Base-by-base conservation (phyloP, 2,329 filamentous ascomycete species). In the Alternaria longipes region DNA sequence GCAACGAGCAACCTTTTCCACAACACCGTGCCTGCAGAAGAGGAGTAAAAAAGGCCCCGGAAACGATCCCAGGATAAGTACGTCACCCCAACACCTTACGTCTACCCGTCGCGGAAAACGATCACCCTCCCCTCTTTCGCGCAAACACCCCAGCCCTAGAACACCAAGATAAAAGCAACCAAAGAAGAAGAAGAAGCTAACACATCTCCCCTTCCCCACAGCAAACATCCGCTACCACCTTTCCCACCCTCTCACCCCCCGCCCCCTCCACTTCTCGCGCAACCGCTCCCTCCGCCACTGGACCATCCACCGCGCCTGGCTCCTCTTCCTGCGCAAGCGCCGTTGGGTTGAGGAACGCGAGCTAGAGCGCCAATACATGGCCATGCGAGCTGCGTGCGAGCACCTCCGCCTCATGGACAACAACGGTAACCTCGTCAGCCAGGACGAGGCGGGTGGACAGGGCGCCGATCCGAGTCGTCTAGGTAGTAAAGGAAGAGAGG, bases 231-330 rank as follows among this genome's bases (percentile, higher is more conserved):
- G 89, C 71, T 92, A 91, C 81, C 87, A 89, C 79, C 86, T 92
- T 69, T 81, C 85, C 72, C 90, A 92, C 78, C 88, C 89, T 2
- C 81, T 86, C 30, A 91, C 87, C 7, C 90, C 89, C 0, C 87
- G 89, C 12, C 94, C 95, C 1, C 87, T 99, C 67, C 91, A 93
- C 72, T 94, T 98, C 86, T 93, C 89, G 41, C 93, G 94, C 71
- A 91, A 91, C 80, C 90, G 95, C 58, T 87, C 89, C 80, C 89
- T 99, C 66, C 92, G 95, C 47, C 95, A 99, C 85, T 99, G 95
- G 95, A 98, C 95, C 53, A 98, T 99, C 80, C 94, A 98, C 84
- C 93, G 95, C 71, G 94, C 94, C 22, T 98, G 94, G 93, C 86
- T 92, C 73, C 85, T 98, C 30, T 91, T 90, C 81, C 89, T 90